Percentiles rank a stretch among this genome's conserved stretches.
Evolutionary conservation across 495 filamentous ascomycete species (phyloP).

Genomic region (Penicillium longicatenatum): DNA sequence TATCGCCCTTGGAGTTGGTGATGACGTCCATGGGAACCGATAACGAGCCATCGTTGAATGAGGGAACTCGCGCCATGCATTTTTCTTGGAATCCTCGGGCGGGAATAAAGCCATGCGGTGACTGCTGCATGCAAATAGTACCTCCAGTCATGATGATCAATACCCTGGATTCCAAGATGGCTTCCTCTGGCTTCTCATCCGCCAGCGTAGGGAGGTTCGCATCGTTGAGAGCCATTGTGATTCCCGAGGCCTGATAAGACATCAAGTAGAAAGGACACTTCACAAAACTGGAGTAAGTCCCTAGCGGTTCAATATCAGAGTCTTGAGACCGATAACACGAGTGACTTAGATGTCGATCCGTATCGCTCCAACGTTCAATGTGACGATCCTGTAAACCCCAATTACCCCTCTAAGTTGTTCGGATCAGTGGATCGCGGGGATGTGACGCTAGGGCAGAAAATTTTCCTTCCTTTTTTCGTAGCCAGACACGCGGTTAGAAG

Average conservation of each 20-base stretch:
- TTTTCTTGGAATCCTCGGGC: slow-evolving; percentile 80
- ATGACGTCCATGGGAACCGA: slow-evolving; percentile 56
- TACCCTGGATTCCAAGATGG: slow-evolving; percentile 69
- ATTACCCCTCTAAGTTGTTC: slow-evolving; percentile 12
- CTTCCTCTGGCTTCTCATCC: slow-evolving; percentile 25
- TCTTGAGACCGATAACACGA: neutral
- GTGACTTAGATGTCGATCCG: neutral
- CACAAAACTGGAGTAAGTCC: neutral
- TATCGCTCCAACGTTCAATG: neutral
- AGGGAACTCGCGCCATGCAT: slow-evolving; percentile 79
- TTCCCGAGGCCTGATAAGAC: neutral
- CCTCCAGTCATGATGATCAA: slow-evolving; percentile 93
- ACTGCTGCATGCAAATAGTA: slow-evolving; percentile 91
- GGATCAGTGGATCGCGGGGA: slow-evolving; percentile 15
- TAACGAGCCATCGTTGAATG: slow-evolving; percentile 85
- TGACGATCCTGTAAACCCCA: slow-evolving; percentile 2
- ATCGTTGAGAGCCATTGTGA: slow-evolving; percentile 30
- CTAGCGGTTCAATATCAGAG: neutral
- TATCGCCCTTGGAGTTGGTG: slow-evolving; percentile 45
- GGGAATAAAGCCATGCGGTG: slow-evolving; percentile 65
- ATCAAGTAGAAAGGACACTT: neutral
- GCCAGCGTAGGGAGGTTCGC: slow-evolving; percentile 28
- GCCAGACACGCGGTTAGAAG: neutral
- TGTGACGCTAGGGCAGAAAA: slow-evolving; percentile 21
- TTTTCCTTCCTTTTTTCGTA: slow-evolving; percentile 8